Evolutionary conservation across 2,329 filamentous ascomycete species (phyloP).

Genomic region (Sporothrix phasma): DNA sequence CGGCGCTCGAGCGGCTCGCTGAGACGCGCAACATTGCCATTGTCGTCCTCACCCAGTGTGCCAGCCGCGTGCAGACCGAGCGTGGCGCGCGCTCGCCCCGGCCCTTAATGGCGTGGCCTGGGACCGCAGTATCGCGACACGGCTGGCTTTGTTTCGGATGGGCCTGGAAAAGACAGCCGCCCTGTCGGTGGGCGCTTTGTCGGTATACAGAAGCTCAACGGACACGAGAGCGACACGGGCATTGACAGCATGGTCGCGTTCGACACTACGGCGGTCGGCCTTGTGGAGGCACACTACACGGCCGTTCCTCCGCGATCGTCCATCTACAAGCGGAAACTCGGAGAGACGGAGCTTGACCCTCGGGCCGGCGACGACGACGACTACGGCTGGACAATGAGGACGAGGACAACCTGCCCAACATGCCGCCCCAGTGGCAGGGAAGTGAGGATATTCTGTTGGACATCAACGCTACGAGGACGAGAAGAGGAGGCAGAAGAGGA

Average conservation of each 20-base stretch:
- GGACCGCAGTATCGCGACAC: conserved; percentile 66
- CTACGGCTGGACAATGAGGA: conserved; percentile 57
- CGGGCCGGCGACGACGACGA: conserved; percentile 56
- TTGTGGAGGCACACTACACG: conserved; percentile 34
- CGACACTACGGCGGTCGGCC: conserved; percentile 34
- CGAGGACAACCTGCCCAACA: conserved; percentile 50
- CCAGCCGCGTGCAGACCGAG: conserved; percentile 65
- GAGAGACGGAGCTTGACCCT: conserved; percentile 49
- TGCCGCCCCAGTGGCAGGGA: conserved; percentile 58
- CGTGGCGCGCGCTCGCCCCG: conserved; percentile 57
- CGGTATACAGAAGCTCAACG: conserved; percentile 56
- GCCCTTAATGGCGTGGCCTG: conserved; percentile 67
- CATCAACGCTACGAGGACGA: conserved; percentile 15
- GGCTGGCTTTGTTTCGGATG: conserved; percentile 76
- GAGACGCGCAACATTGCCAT: conserved; percentile 63
- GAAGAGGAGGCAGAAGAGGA: conserved; percentile 14
- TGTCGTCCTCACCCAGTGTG: conserved; percentile 67
- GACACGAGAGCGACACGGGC: conserved; percentile 33
- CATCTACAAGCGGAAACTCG: conserved; percentile 53
- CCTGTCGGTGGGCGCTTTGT: conserved; percentile 46
- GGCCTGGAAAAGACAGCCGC: conserved; percentile 41
- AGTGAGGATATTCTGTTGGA: conserved; percentile 53
- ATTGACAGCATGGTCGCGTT: conserved; percentile 41
- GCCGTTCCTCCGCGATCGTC: conserved; percentile 23
- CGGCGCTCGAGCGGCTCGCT: conserved; percentile 64